These are phyloP conservation scores for Penicillium sp. DNA, from an alignment of 2,329 filamentous ascomycete species.

Conservation along the genomic window DNA sequence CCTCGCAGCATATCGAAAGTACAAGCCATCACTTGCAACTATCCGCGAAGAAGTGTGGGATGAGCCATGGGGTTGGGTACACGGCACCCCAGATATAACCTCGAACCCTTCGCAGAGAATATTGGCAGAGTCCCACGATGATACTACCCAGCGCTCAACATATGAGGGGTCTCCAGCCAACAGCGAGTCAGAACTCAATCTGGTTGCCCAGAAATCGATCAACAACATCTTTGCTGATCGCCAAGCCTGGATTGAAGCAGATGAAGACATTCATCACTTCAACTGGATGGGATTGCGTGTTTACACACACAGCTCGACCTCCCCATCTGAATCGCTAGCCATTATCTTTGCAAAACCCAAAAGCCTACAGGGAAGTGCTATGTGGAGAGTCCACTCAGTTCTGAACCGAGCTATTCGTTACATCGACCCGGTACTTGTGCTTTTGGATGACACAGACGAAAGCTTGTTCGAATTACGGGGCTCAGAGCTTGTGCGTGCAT, in stretches of 20 bases:
- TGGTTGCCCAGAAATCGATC: background rate
- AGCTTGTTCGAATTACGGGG: conserved; percentile 4
- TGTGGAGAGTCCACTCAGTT: conserved; percentile 11
- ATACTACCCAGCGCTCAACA: background rate
- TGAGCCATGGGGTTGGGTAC: background rate
- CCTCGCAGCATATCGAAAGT: background rate
- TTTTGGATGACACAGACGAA: background rate
- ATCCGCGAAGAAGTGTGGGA: background rate
- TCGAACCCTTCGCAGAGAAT: background rate
- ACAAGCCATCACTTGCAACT: background rate
- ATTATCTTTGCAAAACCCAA: conserved; percentile 20
- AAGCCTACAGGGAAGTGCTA: background rate
- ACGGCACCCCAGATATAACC: background rate
- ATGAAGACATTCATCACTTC: conserved; percentile 22
- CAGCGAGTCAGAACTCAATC: background rate
- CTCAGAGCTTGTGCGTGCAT: conserved; percentile 10
- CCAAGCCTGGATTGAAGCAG: background rate
- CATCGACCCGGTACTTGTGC: conserved; percentile 25
- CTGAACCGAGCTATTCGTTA: conserved; percentile 14
- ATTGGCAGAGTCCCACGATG: background rate
- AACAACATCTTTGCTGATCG: background rate
- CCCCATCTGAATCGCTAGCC: conserved; percentile 21
- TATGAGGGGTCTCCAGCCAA: background rate
- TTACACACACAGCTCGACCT: conserved; percentile 15
- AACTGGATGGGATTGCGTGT: conserved; percentile 23